Evolutionary conservation across 1,139 yeast species (phyloP).

Genomic region (Entelexis paramagnoliae): DNA sequence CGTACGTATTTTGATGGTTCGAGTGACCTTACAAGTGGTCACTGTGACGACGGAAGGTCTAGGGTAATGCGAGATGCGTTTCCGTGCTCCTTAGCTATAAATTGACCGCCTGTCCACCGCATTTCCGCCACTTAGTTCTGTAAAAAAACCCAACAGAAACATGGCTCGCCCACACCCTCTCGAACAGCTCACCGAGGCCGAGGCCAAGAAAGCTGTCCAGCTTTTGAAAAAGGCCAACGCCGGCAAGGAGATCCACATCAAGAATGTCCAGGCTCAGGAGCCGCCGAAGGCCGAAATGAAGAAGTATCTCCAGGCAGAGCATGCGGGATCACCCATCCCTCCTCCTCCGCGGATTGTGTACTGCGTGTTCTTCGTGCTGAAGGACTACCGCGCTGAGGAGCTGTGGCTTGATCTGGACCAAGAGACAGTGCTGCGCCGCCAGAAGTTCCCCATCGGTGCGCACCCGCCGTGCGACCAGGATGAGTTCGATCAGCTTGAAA

Average conservation of each 20-base stretch:
- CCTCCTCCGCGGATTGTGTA: conserved; percentile 49
- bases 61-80: conserved; percentile 2
- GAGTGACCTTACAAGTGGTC: background rate
- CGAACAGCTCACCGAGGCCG: conserved; percentile 58
- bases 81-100: background rate
- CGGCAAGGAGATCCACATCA: conserved; percentile 51
- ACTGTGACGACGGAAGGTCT: background rate
- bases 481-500: conserved; percentile 52
- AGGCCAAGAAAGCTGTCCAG: conserved; percentile 49
- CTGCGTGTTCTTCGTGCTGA: conserved; percentile 55
- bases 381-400: conserved; percentile 52
- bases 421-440: conserved; percentile 47
- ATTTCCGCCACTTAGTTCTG: background rate
- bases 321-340: conserved; percentile 47
- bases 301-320: conserved; percentile 60
- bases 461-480: conserved; percentile 69
- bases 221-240: conserved; percentile 40
- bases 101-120: background rate
- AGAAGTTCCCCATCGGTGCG: conserved; percentile 49
- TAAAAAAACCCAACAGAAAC: background rate
- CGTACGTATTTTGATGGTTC: background rate
- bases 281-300: conserved; percentile 74
- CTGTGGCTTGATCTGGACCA: conserved; percentile 59
- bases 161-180: conserved; percentile 39
- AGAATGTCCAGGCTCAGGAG: conserved; percentile 61